Percentiles rank a stretch among this genome's conserved stretches.
phyloP scores from a whole-genome alignment of 1,139 yeast genomes.

The Nakaseomyces bracarensis region DNA sequence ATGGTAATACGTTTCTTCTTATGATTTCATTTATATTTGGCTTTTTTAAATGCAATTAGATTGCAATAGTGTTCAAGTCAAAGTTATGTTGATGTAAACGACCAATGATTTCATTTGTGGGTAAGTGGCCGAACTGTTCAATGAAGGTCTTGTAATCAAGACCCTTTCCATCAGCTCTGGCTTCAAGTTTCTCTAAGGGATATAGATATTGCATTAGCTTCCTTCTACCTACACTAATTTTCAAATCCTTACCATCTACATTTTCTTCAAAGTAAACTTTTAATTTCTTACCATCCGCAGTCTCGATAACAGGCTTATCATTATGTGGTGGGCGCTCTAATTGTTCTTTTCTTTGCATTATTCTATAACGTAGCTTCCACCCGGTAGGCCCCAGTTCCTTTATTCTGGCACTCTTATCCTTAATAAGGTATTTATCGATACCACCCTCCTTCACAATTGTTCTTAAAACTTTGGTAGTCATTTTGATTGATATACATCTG shows the following conservation, averaged over 20 bases:
- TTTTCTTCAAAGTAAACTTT: slow-evolving; percentile 46
- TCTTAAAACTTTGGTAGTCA: slow-evolving; percentile 74
- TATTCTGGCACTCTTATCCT: slow-evolving; percentile 80
- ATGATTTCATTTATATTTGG: neutral
- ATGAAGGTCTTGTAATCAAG: slow-evolving; percentile 41
- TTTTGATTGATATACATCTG: slow-evolving; percentile 45
- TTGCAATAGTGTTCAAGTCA: slow-evolving; percentile 33
- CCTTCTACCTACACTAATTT: slow-evolving; percentile 55
- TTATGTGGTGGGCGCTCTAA: slow-evolving; percentile 29
- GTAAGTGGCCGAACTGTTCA: slow-evolving; percentile 33
- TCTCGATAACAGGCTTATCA: slow-evolving; percentile 29
- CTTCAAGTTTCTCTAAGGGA: slow-evolving; percentile 41
- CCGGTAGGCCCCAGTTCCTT: slow-evolving; percentile 90
- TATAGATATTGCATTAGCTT: slow-evolving; percentile 48
- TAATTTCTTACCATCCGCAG: slow-evolving; percentile 32
- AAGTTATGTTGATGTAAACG: slow-evolving; percentile 33
- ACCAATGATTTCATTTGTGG: slow-evolving; percentile 32
- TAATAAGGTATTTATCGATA: slow-evolving; percentile 73
- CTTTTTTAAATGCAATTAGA: no score
- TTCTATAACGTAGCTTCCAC: slow-evolving; percentile 77
- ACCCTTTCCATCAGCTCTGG: slow-evolving; percentile 38
- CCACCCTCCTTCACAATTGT: slow-evolving; percentile 94
- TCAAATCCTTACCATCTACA: slow-evolving; percentile 39
- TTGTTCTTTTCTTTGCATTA: slow-evolving; percentile 38
- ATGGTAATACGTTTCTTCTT: no score